Evolutionary conservation across 179 eudicot species (phyloP).

Genomic region (Beta lomatogona): DNA sequence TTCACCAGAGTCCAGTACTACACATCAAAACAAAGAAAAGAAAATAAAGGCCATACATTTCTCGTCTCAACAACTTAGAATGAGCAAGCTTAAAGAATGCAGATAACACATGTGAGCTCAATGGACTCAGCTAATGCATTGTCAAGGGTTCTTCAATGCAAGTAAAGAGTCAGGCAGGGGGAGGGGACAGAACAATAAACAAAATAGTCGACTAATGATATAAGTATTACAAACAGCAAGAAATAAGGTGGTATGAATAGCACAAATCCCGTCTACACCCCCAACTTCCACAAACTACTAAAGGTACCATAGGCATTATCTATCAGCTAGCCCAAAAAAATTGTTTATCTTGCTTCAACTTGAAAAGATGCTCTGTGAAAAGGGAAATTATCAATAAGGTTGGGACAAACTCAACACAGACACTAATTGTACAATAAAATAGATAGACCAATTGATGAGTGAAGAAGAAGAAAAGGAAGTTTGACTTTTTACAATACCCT

Average conservation of each 20-base stretch:
- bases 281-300: too few species aligned
- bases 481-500: neutral
- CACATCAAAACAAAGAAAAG: too few species aligned
- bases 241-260: neutral
- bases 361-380: neutral
- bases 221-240: neutral
- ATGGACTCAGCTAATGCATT: neutral
- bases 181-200: neutral
- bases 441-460: neutral
- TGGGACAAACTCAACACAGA: neutral
- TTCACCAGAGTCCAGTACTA: neutral
- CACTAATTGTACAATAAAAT: neutral
- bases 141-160: neutral
- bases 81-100: neutral
- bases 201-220: neutral
- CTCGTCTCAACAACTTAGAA: neutral
- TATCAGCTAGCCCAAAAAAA: neutral
- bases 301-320: neutral
- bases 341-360: neutral
- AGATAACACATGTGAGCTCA: neutral
- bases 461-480: neutral
- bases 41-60: neutral
- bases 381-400: neutral
- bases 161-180: neutral
- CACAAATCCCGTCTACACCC: neutral